Evolutionary conservation across 2,329 filamentous ascomycete genomes (phyloP).

Genomic region (Ophiostoma perfectum): DNA sequence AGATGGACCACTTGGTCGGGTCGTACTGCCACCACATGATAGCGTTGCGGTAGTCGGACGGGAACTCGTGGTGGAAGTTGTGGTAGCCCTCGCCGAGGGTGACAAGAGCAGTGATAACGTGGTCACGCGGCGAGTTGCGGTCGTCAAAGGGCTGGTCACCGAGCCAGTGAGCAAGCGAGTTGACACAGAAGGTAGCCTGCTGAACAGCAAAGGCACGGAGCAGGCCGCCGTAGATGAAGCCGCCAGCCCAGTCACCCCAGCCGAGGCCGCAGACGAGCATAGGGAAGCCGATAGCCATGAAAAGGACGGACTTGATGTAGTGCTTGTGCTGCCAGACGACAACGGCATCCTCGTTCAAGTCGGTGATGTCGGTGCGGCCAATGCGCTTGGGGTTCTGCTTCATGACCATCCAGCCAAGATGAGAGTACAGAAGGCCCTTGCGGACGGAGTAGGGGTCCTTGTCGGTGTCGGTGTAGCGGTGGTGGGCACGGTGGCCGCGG

Average conservation of each 20-base stretch:
- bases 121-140: conserved; percentile 84
- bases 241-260: conserved; percentile 77
- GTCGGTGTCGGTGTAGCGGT: conserved; percentile 87
- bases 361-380: conserved; percentile 81
- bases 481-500: conserved; percentile 78
- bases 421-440: conserved; percentile 79
- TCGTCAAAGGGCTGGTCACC: conserved; percentile 90
- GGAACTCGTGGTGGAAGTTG: conserved; percentile 95
- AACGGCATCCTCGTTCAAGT: conserved; percentile 78
- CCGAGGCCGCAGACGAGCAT: conserved; percentile 68
- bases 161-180: conserved; percentile 85
- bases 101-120: conserved; percentile 77
- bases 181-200: conserved; percentile 90
- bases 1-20: conserved; percentile 86
- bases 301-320: conserved; percentile 73
- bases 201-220: conserved; percentile 85
- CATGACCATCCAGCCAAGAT: conserved; percentile 87
- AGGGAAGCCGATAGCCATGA: conserved; percentile 73
- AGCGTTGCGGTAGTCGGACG: conserved; percentile 86
- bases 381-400: conserved; percentile 89
- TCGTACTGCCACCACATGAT: conserved; percentile 91
- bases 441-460: conserved; percentile 89
- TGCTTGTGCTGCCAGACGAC: conserved; percentile 85
- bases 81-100: conserved; percentile 84
- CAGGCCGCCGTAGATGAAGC: conserved; percentile 79